Base-by-base conservation (phyloP, 805 yeast species). In the Saturnispora zaruensis region DNA sequence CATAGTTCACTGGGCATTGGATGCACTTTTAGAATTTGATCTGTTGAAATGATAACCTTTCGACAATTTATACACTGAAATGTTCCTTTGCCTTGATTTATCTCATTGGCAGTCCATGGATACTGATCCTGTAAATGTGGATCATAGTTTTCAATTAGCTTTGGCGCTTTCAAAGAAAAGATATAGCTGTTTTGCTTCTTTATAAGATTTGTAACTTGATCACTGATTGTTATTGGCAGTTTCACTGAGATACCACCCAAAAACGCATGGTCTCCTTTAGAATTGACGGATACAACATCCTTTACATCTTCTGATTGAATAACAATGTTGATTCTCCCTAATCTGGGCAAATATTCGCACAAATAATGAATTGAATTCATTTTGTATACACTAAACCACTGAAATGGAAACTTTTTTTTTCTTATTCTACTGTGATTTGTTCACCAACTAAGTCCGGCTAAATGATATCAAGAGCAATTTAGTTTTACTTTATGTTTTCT, bases 1-100 rank as follows among this genome's bases (percentile, higher is more conserved):
- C 99, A 91, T 45, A 79, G 71, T 60, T 89, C 97, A 1, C 95
- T 84, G 0, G 99, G 99, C 81, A 91, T 77, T 36, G 86, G 86
- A 48, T 66, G 59, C 42, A 79, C 66, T 13, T 60, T 64, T 3
- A 42, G 21, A 16, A 71, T 60, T 0, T 61, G 45, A 0, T 40
- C n/a, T 74, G 78, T 13, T 26, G 52, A 41, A 66, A 70, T 53
- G 3, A 64, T 11, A 5, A 18, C 14, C 2, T 6, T 6, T 6
- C 37, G 5, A 45, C 68, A 65, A 2, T 44, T 21, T 2, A 2
- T 7, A 44, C 67, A 64, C 6, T 34, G 26, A n/a, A 59, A 55
- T 16, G 16, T 32, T 4, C 43, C 43, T 9, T 32, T 41, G 3
- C 52, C 21, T 7, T 34, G 16, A n/a, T 11, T 43, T 16, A 62